Conservation (phyloP, 176 grass and related monocot genomes). For the Ensete glaucum region DNA sequence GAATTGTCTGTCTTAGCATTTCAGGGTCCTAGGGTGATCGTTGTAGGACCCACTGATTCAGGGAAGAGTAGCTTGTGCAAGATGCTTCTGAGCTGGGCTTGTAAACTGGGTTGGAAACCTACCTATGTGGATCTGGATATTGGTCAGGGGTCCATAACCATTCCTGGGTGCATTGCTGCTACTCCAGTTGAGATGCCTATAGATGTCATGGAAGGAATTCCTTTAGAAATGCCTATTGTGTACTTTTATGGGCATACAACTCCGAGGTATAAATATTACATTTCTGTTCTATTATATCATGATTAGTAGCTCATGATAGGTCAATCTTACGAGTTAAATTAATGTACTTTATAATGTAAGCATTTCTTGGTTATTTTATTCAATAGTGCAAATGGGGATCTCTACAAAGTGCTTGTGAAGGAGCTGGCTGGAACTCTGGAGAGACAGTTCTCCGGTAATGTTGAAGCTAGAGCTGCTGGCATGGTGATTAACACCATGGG, state of each 20-base stretch:
- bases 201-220: constrained; percentile 84
- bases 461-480: constrained; percentile 86
- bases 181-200: constrained; percentile 93
- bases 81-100: constrained; percentile 90
- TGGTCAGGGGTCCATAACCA: constrained; percentile 82
- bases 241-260: constrained; percentile 79
- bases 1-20: constrained; percentile 13
- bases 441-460: constrained; percentile 80
- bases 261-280: constrained; percentile 40
- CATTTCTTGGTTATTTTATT: constrained; percentile 17
- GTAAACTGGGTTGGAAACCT: constrained; percentile 77
- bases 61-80: constrained; percentile 85
- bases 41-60: constrained; percentile 81
- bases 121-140: constrained; percentile 93
- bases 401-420: constrained; percentile 93
- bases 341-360: not conserved
- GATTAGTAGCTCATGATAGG: not conserved
- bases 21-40: constrained; percentile 85
- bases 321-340: constrained; percentile 3
- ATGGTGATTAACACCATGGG: constrained; percentile 97
- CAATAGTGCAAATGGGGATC: constrained; percentile 65
- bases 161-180: constrained; percentile 80
- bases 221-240: constrained; percentile 88
- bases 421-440: constrained; percentile 82
- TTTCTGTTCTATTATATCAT: not conserved